Conservation (phyloP, 2,329 filamentous ascomycete species). For the Coniochaeta sp. region DNA sequence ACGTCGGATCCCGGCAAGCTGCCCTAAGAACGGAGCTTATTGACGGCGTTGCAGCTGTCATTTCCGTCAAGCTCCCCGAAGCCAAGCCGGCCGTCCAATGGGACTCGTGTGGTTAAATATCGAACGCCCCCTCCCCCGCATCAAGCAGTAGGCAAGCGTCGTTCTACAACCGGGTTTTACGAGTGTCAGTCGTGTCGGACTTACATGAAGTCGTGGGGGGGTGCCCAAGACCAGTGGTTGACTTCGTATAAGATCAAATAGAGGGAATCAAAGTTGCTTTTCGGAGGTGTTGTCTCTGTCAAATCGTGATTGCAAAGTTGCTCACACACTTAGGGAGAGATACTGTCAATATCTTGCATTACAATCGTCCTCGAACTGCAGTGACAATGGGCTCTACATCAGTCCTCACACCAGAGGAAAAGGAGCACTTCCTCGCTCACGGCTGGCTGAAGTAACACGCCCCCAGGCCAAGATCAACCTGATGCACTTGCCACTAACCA, state of each 20-base stretch:
- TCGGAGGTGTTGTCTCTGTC: not conserved
- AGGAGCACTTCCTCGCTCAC: conserved; percentile 30
- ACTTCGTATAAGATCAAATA: not conserved
- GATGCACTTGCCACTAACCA: conserved; percentile 3
- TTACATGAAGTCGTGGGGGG: not conserved
- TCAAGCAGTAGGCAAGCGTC: not conserved
- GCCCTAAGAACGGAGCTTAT: not conserved
- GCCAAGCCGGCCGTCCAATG: conserved; percentile 2
- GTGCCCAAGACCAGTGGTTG: not conserved
- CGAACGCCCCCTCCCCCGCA: conserved; percentile 1
- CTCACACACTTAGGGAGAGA: not conserved
- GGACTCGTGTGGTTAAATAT: conserved; percentile 1
- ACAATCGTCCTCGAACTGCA: not conserved
- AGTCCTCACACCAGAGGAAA: conserved; percentile 28
- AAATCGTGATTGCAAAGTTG: not conserved
- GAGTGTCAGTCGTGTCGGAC: not conserved
- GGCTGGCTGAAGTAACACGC: conserved; percentile 28
- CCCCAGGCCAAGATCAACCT: not conserved
- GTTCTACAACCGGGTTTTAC: not conserved
- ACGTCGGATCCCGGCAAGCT: not conserved
- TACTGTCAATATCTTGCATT: not conserved
- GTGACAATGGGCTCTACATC: conserved; percentile 11
- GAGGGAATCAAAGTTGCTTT: not conserved
- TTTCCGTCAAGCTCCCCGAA: not conserved
- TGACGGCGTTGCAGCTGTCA: not conserved